Evolutionary conservation across 2,329 filamentous ascomycete species (phyloP), one percentile per base, ranked within the genome.

Genomic region (Ascochyta koolunga): DNA sequence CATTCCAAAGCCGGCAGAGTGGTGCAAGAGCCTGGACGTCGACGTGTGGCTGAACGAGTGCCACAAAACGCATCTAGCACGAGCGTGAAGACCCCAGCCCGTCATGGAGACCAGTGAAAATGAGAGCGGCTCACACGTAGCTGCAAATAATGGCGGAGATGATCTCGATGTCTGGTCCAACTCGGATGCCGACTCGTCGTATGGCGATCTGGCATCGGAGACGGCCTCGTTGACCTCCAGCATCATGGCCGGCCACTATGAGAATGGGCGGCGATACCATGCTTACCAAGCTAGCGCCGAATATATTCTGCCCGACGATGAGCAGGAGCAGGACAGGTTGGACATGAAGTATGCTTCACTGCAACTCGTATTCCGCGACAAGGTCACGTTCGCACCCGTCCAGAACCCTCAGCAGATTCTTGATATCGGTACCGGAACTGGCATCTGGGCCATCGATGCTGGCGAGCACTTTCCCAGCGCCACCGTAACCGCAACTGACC

Each of bases 391-490:
- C 21, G 62, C 68, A 1, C 69, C 69, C 11, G 13, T 71, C 29
- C 40, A 66, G 19, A 45, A 67, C 29, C 69, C 69, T 16, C 61
- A 65, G 45, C 49, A 65, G 6, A 65, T 69, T 19, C 61, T 72
- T 5, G 69, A 72, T 44, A 61, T 72, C 8, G 69, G 69, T 2
- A 69, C 66, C 0, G 69, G 69, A 1, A 71, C 68, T 0, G 69
- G 69, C 16, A 61, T 67, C n/a, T 76, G 71, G 73, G 68, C 69
- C 16, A 68, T 73, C 15, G 69, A 74, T 46, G 68, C 70, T 16
- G 72, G 65, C 8, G 60, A 67, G 46, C 54, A 64, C 22, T 70
- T 63, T 40, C 62, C 66, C 8, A 52, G 59, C 21, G 60, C 59
- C 8, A 56, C 56, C 29, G 48, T 63, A 10, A 67, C 55, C 19